These are phyloP conservation scores for Umbelopsis isabellina DNA, from an alignment of 192 early-diverging fungal species.

Conservation along the genomic window DNA sequence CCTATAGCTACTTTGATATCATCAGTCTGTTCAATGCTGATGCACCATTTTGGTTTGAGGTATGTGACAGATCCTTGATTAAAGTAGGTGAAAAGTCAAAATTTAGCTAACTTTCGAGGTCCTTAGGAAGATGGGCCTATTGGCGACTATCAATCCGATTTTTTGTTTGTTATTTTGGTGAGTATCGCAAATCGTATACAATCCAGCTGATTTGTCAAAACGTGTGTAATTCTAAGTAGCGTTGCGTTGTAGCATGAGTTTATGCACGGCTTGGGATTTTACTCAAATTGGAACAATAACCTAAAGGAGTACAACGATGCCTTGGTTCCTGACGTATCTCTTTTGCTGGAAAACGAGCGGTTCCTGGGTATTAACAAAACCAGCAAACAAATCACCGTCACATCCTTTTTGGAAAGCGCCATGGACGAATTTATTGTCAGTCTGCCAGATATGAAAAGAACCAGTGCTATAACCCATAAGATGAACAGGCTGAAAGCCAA, in stretches of 20 bases:
- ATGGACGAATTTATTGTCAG: constrained; percentile 38
- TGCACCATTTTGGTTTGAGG: constrained; percentile 44
- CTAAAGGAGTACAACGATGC: constrained; percentile 8
- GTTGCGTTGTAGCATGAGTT: constrained; percentile 39
- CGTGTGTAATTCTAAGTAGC: background rate
- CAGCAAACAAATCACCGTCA: constrained; percentile 1
- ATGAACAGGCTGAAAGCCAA: background rate
- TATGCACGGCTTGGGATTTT: constrained; percentile 49
- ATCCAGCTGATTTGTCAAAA: background rate
- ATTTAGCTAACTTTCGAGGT: background rate
- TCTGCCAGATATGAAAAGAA: background rate
- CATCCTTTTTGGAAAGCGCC: constrained; percentile 31
- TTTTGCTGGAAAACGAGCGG: constrained; percentile 14
- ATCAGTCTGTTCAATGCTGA: constrained; percentile 43
- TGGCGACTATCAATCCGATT: constrained; percentile 36
- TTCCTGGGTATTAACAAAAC: constrained; percentile 16
- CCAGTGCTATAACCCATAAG: background rate
- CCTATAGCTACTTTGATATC: constrained; percentile 37
- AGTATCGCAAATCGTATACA: background rate
- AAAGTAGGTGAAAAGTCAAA: background rate
- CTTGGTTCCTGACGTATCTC: constrained; percentile 35
- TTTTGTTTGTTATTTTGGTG: constrained; percentile 44
- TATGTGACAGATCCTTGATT: background rate
- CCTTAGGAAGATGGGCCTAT: constrained; percentile 36
- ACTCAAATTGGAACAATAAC: constrained; percentile 35